A percentile compares a stretch with the other conserved stretches of the same genome.
phyloP scores from a whole-genome alignment of 2,329 filamentous ascomycete genomes.

The Leptosphaerulina australis region DNA sequence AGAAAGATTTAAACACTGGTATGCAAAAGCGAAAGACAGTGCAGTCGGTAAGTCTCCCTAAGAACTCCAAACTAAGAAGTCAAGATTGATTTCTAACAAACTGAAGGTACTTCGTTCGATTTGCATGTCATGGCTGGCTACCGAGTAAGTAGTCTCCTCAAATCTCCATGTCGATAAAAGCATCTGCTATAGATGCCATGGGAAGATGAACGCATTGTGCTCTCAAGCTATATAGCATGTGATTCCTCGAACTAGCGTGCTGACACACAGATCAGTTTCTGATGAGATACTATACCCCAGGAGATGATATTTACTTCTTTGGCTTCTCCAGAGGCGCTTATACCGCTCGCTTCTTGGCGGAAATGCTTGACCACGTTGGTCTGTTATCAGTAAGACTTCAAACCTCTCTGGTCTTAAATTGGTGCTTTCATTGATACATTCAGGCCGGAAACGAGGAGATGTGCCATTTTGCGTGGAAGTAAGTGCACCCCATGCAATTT shows the following conservation, averaged over 20 bases:
- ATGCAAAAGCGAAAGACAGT: slow-evolving; percentile 76
- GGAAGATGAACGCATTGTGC: too few species aligned
- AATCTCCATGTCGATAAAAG: not conserved
- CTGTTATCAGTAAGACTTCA: slow-evolving; percentile 61
- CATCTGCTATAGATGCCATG: too few species aligned
- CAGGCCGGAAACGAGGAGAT: slow-evolving; percentile 82
- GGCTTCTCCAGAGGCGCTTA: slow-evolving; percentile 59
- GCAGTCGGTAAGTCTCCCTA: slow-evolving; percentile 58
- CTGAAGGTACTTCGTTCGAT: slow-evolving; percentile 73
- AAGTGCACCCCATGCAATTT: slow-evolving; percentile 1
- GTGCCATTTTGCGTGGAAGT: slow-evolving; percentile 81
- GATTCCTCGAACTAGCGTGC: not conserved
- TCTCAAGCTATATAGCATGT: too few species aligned
- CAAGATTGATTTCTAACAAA: slow-evolving; percentile 3
- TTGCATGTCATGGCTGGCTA: slow-evolving; percentile 85
- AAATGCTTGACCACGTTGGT: slow-evolving; percentile 85
- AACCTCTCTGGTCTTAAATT: too few species aligned
- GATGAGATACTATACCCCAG: slow-evolving; percentile 57
- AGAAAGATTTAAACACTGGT: slow-evolving; percentile 69
- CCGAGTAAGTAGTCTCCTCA: slow-evolving; percentile 62
- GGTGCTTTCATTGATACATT: not conserved
- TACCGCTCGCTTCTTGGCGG: slow-evolving; percentile 64
- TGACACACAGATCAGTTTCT: slow-evolving; percentile 44
- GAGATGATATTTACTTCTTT: slow-evolving; percentile 57
- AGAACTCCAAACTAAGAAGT: not conserved